phyloP scores from a whole-genome alignment of 129 eudicot species.

The Chrysanthemum seticuspe region DNA sequence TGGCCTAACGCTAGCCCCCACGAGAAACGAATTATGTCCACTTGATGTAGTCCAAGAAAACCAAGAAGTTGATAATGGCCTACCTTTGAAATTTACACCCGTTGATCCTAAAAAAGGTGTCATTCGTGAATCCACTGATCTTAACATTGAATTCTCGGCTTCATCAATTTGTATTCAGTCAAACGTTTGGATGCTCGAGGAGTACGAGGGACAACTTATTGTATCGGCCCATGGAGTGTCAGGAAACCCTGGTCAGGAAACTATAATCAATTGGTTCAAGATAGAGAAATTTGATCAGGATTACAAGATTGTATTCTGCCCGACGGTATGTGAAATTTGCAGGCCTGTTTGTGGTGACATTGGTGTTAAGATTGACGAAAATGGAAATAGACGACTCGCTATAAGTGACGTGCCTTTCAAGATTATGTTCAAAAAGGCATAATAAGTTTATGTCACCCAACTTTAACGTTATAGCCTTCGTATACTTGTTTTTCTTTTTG shows the following conservation, averaged over 20 bases:
- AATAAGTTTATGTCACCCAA: background rate
- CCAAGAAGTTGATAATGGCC: background rate
- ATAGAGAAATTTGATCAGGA: constrained; percentile 32
- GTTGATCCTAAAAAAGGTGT: constrained; percentile 23
- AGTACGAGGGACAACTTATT: constrained; percentile 10
- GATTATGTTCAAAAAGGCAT: constrained; percentile 41
- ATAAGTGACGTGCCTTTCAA: constrained; percentile 37
- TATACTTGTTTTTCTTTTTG: background rate
- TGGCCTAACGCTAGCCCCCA: background rate
- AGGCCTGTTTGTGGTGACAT: constrained; percentile 45
- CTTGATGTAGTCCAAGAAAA: constrained; percentile 12
- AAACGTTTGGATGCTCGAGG: constrained; percentile 37
- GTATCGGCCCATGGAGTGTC: background rate
- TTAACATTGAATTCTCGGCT: constrained; percentile 25
- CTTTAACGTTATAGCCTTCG: background rate
- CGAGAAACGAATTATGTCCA: constrained; percentile 3
- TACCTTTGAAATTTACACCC: constrained; percentile 29
- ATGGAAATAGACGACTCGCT: constrained; percentile 38
- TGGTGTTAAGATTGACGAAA: constrained; percentile 30
- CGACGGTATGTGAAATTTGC: constrained; percentile 39
- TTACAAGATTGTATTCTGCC: constrained; percentile 57
- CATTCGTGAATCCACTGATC: constrained; percentile 40
- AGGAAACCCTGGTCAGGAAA: constrained; percentile 37
- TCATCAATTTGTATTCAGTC: constrained; percentile 25
- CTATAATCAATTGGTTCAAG: constrained; percentile 53